Base-by-base conservation (phyloP, 331 rosid genomes). In the Stylosanthes scabra region DNA sequence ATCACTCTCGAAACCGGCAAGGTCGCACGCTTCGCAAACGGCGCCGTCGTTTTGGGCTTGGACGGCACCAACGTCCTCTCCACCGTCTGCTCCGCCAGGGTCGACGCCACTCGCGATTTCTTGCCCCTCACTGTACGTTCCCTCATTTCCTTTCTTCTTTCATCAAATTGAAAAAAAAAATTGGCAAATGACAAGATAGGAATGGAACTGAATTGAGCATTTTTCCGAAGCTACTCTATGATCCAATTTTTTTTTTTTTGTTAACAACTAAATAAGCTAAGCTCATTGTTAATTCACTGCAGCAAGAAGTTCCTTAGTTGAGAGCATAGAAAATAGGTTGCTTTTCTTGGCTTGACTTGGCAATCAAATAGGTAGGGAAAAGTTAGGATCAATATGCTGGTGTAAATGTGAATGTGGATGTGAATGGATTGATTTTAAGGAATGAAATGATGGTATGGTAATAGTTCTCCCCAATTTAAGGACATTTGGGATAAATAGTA, bases 21-120 rank as follows among this genome's bases (percentile, higher is more conserved):
- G 83, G 81, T 91, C 59, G 96, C 97, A 41, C 96, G 96, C 34
- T 91, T 94, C 71, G 90, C 99, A 2, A 94, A 94, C 56, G 99
- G 93, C 37, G 84, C 97, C 0, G 97, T 86, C 16, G 96, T 94
- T 54, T 29, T 90, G 60, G 86, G 89, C 40, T 75, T 91, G 78
- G 96, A 83, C 3, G 91, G 84, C 66, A 94, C 96, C 5, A 87
- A 83, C 52, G 96, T 94, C 11, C 86, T 90, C 28, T 88, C 97
- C 45, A 84, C 99, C 0, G 96, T 90, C 8, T 66, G 87, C 61
- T 78, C 97, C 5, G 59, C 97, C 20, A 91, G 82, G 80, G 88
- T 86, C 64, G 90, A 87, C 47, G 78, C 82, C 11, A 68, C 67
- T 79, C 90, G 90, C 15, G 89, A 93, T 78, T 94, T 94, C 74